Evolutionary conservation across 2,329 filamentous ascomycete genomes (phyloP).

Genomic region (Penicillium vulpinum): DNA sequence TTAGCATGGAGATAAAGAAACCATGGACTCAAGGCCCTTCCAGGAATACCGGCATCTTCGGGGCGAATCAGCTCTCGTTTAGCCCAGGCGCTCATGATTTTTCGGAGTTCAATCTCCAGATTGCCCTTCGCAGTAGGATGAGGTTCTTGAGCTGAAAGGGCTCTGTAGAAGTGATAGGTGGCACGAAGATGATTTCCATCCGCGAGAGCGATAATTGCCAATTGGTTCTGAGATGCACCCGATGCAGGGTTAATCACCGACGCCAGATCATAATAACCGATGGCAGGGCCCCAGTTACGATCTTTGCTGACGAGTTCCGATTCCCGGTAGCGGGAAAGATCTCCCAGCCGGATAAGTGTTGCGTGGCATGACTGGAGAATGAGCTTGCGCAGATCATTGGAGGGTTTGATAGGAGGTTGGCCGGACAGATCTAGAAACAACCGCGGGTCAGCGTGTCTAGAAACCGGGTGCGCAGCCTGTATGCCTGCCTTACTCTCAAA

Average conservation of each 20-base stretch:
- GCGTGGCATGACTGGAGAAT: conserved; percentile 76
- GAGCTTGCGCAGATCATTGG: conserved; percentile 55
- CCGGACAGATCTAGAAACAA: conserved; percentile 42
- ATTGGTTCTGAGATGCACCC: conserved; percentile 83
- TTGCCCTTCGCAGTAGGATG: conserved; percentile 74
- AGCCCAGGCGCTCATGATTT: conserved; percentile 59
- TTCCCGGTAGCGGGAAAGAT: conserved; percentile 83
- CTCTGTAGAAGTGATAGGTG: conserved; percentile 86
- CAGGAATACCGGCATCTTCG: conserved; percentile 52
- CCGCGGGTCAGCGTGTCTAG: conserved; percentile 6
- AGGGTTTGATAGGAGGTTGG: conserved; percentile 48
- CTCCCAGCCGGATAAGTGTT: conserved; percentile 82
- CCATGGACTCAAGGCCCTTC: conserved; percentile 70
- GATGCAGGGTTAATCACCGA: conserved; percentile 74
- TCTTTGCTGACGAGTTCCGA: conserved; percentile 70
- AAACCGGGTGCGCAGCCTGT: background rate
- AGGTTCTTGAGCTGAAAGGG: conserved; percentile 71
- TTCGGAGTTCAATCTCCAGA: conserved; percentile 75
- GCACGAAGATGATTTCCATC: conserved; percentile 77
- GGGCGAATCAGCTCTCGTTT: conserved; percentile 52
- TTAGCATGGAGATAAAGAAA: conserved; percentile 84
- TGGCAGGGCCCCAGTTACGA: conserved; percentile 74
- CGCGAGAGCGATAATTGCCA: conserved; percentile 79
- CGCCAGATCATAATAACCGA: conserved; percentile 83
- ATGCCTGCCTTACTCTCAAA: conserved; percentile 42